Evolutionary conservation across 345 rosid genomes (phyloP).

Genomic region (Pseudoturritis turrita): DNA sequence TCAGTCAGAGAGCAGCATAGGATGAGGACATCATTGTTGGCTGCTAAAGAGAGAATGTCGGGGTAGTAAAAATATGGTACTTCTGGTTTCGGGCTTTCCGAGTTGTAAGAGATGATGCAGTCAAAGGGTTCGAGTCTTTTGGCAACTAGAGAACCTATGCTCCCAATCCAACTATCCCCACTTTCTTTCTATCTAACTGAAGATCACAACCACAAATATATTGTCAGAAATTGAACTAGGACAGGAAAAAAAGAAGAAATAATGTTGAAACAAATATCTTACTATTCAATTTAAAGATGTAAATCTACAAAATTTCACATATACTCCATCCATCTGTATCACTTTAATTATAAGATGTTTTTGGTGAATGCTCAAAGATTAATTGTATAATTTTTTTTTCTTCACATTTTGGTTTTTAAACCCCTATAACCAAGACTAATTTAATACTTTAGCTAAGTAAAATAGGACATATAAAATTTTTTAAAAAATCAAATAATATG

Average conservation of each 20-base stretch:
- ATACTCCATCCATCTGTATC: no score
- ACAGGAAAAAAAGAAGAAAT: background rate
- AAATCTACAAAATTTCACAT: no score
- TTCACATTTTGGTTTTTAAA: no score
- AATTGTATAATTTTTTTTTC: no score
- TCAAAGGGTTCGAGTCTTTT: constrained; percentile 29
- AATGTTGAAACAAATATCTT: background rate
- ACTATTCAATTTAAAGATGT: no score
- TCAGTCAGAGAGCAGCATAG: constrained; percentile 11
- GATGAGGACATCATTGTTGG: constrained; percentile 13
- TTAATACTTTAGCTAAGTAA: no score
- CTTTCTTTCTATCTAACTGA: background rate
- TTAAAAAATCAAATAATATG: no score
- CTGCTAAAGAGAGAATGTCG: constrained; percentile 22
- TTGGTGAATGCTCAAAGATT: no score
- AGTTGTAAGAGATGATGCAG: constrained; percentile 27
- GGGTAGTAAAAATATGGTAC: constrained; percentile 1
- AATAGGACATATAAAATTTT: no score
- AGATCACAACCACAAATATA: background rate
- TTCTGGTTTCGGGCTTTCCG: constrained; percentile 14
- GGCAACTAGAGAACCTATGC: constrained; percentile 13
- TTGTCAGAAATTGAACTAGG: background rate
- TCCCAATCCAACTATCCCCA: constrained; percentile 29
- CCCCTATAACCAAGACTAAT: no score
- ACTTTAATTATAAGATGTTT: no score